A percentile compares a stretch with the other conserved stretches of the same genome.
Conservation (phyloP, 2,329 filamentous ascomycete species). For the Setomelanomma holmii region DNA sequence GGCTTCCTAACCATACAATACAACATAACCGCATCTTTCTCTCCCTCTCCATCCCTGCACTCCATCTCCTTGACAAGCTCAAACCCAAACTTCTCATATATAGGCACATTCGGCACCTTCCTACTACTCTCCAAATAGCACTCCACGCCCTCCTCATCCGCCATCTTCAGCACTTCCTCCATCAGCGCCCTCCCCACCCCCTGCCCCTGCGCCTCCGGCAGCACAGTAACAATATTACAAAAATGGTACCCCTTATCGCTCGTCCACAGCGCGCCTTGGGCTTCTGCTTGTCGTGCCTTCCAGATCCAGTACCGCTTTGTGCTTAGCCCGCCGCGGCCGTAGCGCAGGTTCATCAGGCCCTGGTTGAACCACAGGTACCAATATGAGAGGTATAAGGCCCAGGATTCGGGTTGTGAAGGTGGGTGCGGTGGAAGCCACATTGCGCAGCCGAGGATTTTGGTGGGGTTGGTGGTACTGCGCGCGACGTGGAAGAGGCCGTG, state of each 20-base stretch:
- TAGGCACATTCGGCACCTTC: conserved; percentile 71
- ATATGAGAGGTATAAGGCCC: conserved; percentile 67
- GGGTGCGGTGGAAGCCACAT: conserved; percentile 73
- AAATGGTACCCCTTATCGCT: conserved; percentile 75
- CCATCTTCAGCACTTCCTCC: conserved; percentile 66
- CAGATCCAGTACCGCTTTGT: conserved; percentile 75
- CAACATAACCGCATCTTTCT: conserved; percentile 49
- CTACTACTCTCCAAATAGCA: conserved; percentile 77
- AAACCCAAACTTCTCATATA: conserved; percentile 76
- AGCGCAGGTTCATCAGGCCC: conserved; percentile 70
- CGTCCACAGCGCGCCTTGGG: conserved; percentile 69
- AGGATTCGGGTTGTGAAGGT: conserved; percentile 58
- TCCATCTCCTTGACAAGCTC: conserved; percentile 68
- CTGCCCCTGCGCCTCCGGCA: conserved; percentile 69
- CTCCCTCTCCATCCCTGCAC: conserved; percentile 68
- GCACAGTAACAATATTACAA: conserved; percentile 76
- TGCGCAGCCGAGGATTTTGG: conserved; percentile 70
- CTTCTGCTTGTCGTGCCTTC: conserved; percentile 70
- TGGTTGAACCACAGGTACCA: conserved; percentile 74
- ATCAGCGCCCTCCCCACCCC: conserved; percentile 72
- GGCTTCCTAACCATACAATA: conserved; percentile 57
- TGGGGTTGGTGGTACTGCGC: conserved; percentile 60
- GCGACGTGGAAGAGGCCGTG: conserved; percentile 75
- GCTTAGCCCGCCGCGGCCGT: conserved; percentile 72
- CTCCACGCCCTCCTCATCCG: conserved; percentile 68